phyloP scores from a whole-genome alignment of 2,329 filamentous ascomycete genomes.

The Apiospora koreana region DNA sequence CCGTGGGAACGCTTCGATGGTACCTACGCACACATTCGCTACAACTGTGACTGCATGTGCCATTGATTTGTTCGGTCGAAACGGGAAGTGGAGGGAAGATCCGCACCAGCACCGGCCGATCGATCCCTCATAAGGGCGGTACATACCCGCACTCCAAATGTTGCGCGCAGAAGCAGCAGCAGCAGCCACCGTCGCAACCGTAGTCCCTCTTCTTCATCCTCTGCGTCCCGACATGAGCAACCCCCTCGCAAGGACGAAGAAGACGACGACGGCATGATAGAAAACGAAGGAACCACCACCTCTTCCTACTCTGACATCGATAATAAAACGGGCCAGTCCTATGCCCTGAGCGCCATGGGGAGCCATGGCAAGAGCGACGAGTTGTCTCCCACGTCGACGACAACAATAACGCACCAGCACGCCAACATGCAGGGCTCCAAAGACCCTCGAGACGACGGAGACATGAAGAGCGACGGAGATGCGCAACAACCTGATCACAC shows the following conservation, averaged over 20 bases:
- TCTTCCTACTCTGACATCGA: neutral
- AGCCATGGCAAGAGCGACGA: neutral
- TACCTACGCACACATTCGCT: neutral
- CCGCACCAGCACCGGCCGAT: neutral
- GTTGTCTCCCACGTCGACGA: neutral
- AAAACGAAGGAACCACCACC: neutral
- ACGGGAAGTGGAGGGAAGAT: neutral
- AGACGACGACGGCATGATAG: neutral
- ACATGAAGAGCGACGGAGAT: neutral
- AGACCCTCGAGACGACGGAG: neutral
- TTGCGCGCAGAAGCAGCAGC: neutral
- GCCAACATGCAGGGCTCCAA: neutral
- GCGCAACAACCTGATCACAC: neutral
- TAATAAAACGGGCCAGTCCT: conserved; percentile 24
- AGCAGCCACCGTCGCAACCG: neutral
- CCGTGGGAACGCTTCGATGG: neutral
- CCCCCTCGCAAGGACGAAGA: neutral
- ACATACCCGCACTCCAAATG: neutral
- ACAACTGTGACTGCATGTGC: neutral
- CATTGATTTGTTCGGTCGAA: neutral
- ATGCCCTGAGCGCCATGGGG: conserved; percentile 22
- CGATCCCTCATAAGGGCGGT: neutral
- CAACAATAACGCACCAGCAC: neutral
- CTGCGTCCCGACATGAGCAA: neutral
- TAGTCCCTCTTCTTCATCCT: neutral